These are phyloP conservation scores for Paxillus ammoniavirescens DNA, from an alignment of 768 basidiomycete species.

Conservation along the genomic window DNA sequence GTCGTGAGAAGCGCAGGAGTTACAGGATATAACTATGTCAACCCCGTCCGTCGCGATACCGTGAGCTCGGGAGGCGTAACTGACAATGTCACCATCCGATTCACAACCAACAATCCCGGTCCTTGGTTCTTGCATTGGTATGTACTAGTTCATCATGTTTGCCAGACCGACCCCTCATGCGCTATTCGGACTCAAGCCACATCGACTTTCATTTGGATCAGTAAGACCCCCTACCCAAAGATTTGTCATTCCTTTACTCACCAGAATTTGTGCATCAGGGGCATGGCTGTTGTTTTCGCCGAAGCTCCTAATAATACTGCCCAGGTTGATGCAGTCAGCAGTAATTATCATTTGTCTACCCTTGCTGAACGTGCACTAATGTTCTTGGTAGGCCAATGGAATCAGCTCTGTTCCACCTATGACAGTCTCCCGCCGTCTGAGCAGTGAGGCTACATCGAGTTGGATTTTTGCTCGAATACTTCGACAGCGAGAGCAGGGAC, in stretches of 20 bases:
- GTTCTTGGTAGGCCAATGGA: neutral
- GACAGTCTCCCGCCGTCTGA: neutral
- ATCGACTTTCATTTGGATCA: slow-evolving; percentile 19
- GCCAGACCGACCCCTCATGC: neutral
- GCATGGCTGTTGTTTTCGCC: slow-evolving; percentile 14
- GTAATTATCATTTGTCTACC: neutral
- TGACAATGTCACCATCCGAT: slow-evolving; percentile 41
- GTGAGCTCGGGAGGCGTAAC: slow-evolving; percentile 25
- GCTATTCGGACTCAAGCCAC: slow-evolving; percentile 10
- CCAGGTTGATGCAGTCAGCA: neutral
- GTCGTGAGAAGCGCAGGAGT: slow-evolving; percentile 44
- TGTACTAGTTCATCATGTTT: neutral
- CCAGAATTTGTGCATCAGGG: neutral
- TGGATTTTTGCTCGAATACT: too few relatives aligned
- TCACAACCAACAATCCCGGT: slow-evolving; percentile 53
- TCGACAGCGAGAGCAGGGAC: too few relatives aligned
- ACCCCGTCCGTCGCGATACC: slow-evolving; percentile 55
- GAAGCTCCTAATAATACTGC: slow-evolving; percentile 5
- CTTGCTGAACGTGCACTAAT: neutral
- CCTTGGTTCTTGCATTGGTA: slow-evolving; percentile 32
- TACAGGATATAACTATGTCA: slow-evolving; percentile 39
- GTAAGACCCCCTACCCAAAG: slow-evolving; percentile 2
- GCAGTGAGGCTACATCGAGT: too few relatives aligned
- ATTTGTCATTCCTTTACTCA: neutral
- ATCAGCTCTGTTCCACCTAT: slow-evolving; percentile 1